Conservation (phyloP, 495 filamentous ascomycete species). For the Bathelium albidoporum region DNA sequence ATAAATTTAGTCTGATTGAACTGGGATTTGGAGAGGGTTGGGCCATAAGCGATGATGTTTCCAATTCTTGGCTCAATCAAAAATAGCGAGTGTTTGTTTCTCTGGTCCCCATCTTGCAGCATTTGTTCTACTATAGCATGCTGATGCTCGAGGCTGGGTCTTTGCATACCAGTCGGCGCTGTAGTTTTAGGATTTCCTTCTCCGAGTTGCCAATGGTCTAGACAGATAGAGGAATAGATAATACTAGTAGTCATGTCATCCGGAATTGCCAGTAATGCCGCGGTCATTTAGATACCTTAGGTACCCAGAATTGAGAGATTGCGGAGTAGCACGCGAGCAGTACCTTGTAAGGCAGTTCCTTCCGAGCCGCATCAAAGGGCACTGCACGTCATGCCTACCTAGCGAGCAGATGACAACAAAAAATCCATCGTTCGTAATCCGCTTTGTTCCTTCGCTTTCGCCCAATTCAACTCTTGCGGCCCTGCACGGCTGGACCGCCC, state of each 20-base stretch:
- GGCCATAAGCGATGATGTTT: neutral
- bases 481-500: neutral
- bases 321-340: no score
- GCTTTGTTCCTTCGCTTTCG: neutral
- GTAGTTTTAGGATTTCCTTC: neutral
- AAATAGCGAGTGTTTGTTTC: neutral
- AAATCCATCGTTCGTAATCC: neutral
- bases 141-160: neutral
- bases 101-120: neutral
- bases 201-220: neutral
- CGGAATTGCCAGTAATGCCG: neutral
- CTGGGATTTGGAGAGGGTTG: neutral
- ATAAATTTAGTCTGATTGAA: slow-evolving; percentile 10
- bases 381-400: neutral
- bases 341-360: neutral
- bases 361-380: neutral
- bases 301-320: no score
- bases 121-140: neutral
- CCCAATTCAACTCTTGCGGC: neutral
- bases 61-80: neutral
- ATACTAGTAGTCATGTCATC: neutral
- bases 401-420: neutral
- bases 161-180: neutral
- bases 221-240: neutral
- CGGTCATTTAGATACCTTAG: neutral